These are phyloP conservation scores for Protomyces lactucae-debilis DNA, from an alignment of 1,139 yeast genomes.

Conservation along the genomic window DNA sequence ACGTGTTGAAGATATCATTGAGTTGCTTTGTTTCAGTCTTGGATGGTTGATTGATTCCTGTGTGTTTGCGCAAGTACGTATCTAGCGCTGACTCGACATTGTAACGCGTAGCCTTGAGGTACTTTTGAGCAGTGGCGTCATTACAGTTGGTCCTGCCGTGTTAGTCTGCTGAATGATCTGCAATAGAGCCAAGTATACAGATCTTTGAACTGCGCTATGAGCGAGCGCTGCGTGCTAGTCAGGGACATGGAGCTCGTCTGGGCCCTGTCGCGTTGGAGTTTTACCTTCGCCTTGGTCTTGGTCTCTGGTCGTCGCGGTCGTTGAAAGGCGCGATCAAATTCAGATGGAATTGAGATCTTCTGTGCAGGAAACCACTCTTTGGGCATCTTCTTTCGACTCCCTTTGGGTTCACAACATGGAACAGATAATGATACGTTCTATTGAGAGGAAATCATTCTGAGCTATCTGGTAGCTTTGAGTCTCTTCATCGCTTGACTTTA, in stretches of 20 bases:
- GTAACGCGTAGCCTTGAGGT: slow-evolving; percentile 18
- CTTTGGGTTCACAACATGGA: not conserved
- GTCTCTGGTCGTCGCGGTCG: too few species aligned
- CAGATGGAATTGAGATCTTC: not conserved
- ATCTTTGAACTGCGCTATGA: slow-evolving; percentile 16
- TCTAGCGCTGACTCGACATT: slow-evolving; percentile 15
- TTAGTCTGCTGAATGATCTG: not conserved
- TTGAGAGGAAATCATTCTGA: too few species aligned
- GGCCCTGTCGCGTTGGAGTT: not conserved
- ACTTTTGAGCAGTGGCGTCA: slow-evolving; percentile 18
- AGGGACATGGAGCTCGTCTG: slow-evolving; percentile 10
- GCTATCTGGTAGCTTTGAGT: too few species aligned
- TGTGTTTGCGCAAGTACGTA: slow-evolving; percentile 17
- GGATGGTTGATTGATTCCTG: not conserved
- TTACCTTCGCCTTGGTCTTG: not conserved
- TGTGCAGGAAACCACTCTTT: too few species aligned
- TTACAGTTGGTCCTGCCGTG: slow-evolving; percentile 1
- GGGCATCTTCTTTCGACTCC: too few species aligned
- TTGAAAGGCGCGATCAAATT: not conserved
- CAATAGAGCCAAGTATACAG: not conserved
- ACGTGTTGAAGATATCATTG: slow-evolving; percentile 2
- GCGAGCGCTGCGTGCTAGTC: slow-evolving; percentile 5
- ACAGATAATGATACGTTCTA: not conserved
- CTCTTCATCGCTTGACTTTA: too few species aligned
- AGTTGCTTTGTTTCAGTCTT: slow-evolving; percentile 8